Percentiles rank a stretch among this genome's conserved stretches.
These are phyloP conservation scores for Tetrahymena borealis DNA, from an alignment of 73 alveolate genomes.

Conservation along the genomic window DNA sequence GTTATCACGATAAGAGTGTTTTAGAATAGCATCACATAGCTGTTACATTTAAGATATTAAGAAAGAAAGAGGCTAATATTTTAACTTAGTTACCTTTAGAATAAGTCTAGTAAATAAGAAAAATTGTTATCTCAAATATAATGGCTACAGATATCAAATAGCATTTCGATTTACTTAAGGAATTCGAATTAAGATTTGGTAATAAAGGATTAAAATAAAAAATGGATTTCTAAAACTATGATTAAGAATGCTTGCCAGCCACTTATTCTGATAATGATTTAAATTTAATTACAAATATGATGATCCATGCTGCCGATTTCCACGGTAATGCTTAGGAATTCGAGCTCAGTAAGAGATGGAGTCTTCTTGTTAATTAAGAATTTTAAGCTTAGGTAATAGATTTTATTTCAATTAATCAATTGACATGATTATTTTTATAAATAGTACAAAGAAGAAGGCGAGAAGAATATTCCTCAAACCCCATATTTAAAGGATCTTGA, in stretches of 20 bases:
- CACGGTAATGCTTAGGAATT: slow-evolving; percentile 30
- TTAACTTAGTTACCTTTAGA: background rate
- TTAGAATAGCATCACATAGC: slow-evolving; percentile 40
- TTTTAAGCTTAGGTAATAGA: slow-evolving; percentile 6
- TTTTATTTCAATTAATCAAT: background rate
- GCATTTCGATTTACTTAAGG: slow-evolving; percentile 28
- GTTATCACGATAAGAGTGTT: slow-evolving; percentile 34
- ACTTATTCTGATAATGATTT: slow-evolving; percentile 19
- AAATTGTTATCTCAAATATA: slow-evolving; percentile 12
- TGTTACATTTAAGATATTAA: slow-evolving; percentile 11
- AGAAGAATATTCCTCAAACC: background rate
- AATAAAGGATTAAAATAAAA: slow-evolving; percentile 8
- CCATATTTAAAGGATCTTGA: slow-evolving; percentile 39
- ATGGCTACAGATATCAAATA: slow-evolving; percentile 29
- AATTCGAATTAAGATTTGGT: slow-evolving; percentile 21
- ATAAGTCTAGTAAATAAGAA: background rate
- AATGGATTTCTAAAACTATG: background rate
- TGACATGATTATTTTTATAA: background rate
- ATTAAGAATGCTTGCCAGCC: background rate
- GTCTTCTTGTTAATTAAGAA: slow-evolving; percentile 24
- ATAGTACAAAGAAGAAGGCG: slow-evolving; percentile 30
- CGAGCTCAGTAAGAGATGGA: slow-evolving; percentile 18
- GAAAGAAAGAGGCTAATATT: background rate
- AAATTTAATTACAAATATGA: slow-evolving; percentile 31
- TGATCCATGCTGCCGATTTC: slow-evolving; percentile 38